Percentiles rank a stretch among this genome's conserved stretches.
These are phyloP conservation scores for Sarocladium oryzae DNA, from an alignment of 2,329 filamentous ascomycete species.

Conservation along the genomic window DNA sequence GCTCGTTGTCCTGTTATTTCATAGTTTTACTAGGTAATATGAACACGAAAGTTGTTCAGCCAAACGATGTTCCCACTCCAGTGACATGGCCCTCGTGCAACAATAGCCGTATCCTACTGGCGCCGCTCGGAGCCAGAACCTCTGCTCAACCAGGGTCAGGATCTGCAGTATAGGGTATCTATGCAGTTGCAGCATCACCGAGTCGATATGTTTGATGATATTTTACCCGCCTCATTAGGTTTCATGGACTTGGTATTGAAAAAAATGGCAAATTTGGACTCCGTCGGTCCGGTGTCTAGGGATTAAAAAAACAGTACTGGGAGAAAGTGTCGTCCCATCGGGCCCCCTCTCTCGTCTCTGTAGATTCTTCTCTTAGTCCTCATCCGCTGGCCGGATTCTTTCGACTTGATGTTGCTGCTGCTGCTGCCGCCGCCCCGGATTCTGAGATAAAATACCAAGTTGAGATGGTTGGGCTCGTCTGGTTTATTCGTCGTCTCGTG, in stretches of 20 bases:
- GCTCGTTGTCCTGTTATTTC: constrained; percentile 32
- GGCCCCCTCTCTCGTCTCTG: neutral
- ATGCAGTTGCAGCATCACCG: too few relatives aligned
- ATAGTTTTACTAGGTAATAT: constrained; percentile 35
- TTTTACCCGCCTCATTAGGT: too few relatives aligned
- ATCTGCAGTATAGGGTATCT: too few relatives aligned
- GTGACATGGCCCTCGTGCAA: too few relatives aligned
- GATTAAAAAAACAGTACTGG: constrained; percentile 5
- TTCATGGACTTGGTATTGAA: neutral
- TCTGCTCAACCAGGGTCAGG: too few relatives aligned
- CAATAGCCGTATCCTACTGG: too few relatives aligned
- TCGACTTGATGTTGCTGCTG: neutral
- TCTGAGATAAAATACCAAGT: too few relatives aligned
- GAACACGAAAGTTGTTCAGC: constrained; percentile 21
- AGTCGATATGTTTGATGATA: too few relatives aligned
- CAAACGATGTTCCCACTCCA: neutral
- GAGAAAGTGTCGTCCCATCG: neutral
- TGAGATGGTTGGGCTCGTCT: neutral
- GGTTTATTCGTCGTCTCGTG: constrained; percentile 11
- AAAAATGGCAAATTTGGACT: constrained; percentile 6
- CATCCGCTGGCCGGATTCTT: too few relatives aligned
- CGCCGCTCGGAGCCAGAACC: too few relatives aligned
- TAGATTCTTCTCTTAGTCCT: neutral
- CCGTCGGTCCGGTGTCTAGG: constrained; percentile 1
- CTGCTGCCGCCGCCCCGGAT: too few relatives aligned